These are phyloP conservation scores for Fusarium domesticum DNA, from an alignment of 2,329 filamentous ascomycete genomes.

Conservation along the genomic window DNA sequence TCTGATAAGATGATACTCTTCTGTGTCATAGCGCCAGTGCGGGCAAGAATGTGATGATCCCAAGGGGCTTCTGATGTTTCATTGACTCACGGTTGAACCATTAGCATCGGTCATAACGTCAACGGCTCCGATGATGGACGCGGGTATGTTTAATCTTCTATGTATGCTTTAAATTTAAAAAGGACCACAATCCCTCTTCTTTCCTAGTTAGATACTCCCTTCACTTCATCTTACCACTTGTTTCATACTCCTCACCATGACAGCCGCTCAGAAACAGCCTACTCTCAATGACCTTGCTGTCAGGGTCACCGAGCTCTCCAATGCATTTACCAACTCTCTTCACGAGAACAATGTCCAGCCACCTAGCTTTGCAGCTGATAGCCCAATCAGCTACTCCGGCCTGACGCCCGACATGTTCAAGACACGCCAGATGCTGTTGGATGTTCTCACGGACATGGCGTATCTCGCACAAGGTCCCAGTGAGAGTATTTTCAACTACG, in stretches of 20 bases:
- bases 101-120: not conserved
- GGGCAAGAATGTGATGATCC: not conserved
- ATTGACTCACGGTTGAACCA: not conserved
- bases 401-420: conserved; percentile 43
- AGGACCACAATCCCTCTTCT: not conserved
- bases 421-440: conserved; percentile 42
- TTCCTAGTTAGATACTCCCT: not conserved
- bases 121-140: not conserved
- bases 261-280: not conserved
- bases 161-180: not conserved
- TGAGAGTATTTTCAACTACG: conserved; percentile 48
- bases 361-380: conserved; percentile 43
- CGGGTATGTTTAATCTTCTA: not conserved
- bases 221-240: not conserved
- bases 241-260: not conserved
- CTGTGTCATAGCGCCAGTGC: not conserved
- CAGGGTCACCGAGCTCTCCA: conserved; percentile 44
- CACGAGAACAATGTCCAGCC: conserved; percentile 41
- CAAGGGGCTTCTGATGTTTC: not conserved
- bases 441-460: conserved; percentile 45
- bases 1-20: not conserved
- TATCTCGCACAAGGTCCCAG: conserved; percentile 47
- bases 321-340: conserved; percentile 39
- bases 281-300: conserved; percentile 44
- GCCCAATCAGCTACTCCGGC: conserved; percentile 41